Percentiles rank a stretch among this genome's conserved stretches.
Conservation (phyloP, 148 eudicot species). For the Gaultheria prostrata region DNA sequence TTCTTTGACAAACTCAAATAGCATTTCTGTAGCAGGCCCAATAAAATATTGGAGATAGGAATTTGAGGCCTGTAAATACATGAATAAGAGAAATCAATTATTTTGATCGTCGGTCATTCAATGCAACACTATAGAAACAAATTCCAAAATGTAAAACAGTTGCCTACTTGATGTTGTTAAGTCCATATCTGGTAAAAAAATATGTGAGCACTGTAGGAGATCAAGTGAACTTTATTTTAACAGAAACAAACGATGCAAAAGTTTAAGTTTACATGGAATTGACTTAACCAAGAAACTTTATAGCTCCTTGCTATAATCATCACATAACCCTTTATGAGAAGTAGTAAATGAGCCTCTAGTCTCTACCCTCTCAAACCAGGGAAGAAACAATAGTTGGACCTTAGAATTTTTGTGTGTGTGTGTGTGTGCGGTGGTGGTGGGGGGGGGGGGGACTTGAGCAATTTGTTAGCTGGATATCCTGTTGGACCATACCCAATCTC, state of each 20-base stretch:
- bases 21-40: constrained; percentile 56
- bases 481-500: neutral
- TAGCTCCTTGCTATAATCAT: neutral
- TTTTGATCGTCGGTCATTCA: neutral
- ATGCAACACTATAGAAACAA: neutral
- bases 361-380: neutral
- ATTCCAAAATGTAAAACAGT: neutral
- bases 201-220: constrained; percentile 1
- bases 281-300: neutral
- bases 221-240: neutral
- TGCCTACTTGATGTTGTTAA: constrained; percentile 1
- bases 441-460: neutral
- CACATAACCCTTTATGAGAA: neutral
- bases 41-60: constrained; percentile 62
- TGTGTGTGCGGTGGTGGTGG: too few species aligned
- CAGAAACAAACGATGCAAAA: neutral
- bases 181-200: neutral
- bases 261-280: neutral
- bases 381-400: constrained; percentile 1
- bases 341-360: neutral
- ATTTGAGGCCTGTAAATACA: constrained; percentile 69
- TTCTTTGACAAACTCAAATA: constrained; percentile 80
- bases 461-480: neutral
- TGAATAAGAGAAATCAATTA: constrained; percentile 10
- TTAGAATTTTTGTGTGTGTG: too few species aligned